Base-by-base conservation (phyloP, 768 basidiomycete species). In the Imleria badia region DNA sequence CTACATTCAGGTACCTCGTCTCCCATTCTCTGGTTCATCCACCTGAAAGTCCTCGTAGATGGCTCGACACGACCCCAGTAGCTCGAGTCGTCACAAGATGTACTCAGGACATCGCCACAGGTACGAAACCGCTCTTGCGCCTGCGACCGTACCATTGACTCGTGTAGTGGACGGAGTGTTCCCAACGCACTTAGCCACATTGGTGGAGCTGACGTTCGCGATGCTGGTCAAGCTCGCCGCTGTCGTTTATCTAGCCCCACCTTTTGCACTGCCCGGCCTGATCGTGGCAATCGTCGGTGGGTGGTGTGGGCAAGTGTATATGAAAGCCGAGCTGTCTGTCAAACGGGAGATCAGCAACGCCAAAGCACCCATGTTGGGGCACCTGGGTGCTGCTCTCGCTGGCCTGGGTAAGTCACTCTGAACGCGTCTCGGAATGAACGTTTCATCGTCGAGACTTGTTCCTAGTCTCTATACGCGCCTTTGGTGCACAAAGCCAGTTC, bases 1-100 rank as follows among this genome's bases (percentile, higher is more conserved):
- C 84, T 5, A 87, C 87, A 1, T 66, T 87, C 36, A 81, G 86
- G 66, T 86, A 73, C 75, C 74, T 78, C 33, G 75, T 77, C 34
- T 48, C 39, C 29, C 40, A 3, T 38, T 50, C 20, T 20, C 22
- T n/a, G n/a, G 20, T 45, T 13, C 9, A 67, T 71, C 3, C 74
- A 20, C 36, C 65, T 72, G 52, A 72, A 65, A 72, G 62, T 35
- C 62, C 63, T n/a, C 20, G n/a, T 26, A 77, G 81, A 56, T 81
- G 78, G 76, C 69, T 82, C 10, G 81, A 82, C 55, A 74, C 60
- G 5, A 65, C 62, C 5, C 72, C 72, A 5, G 58, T 60, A 4
- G 62, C 71, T 22, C 63, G 72, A 15, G 60, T 72, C 52, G 63
- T 72, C 23, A 60, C 69, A 6, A 58, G 72, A 43, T 70, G 66